Evolutionary conservation across 2,329 filamentous ascomycete genomes (phyloP).

Genomic region (Arthrobotrys megalospora): DNA sequence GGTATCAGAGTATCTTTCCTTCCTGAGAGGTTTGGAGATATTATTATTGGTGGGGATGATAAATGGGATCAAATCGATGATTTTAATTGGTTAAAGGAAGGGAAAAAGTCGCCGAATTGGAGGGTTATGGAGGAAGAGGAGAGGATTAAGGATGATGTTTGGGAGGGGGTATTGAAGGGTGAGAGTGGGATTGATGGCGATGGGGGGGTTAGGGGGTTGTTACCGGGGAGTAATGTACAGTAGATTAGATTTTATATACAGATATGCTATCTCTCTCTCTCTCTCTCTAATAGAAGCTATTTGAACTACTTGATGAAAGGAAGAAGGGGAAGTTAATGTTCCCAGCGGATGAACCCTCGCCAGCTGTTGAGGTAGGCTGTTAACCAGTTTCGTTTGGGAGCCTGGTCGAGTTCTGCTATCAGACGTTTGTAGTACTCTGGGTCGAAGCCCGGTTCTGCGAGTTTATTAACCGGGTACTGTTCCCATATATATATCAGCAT

Average conservation of each 20-base stretch:
- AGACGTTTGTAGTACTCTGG: constrained; percentile 77
- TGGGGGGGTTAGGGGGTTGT: background rate
- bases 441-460: constrained; percentile 75
- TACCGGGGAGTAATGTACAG: constrained; percentile 1
- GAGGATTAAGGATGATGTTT: constrained; percentile 75
- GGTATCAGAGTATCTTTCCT: constrained; percentile 84
- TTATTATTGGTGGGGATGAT: constrained; percentile 67
- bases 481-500: background rate
- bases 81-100: constrained; percentile 95
- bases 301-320: too few relatives aligned
- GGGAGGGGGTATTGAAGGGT: constrained; percentile 68
- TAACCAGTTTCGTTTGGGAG: constrained; percentile 73
- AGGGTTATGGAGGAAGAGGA: constrained; percentile 75
- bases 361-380: constrained; percentile 72
- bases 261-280: too few relatives aligned
- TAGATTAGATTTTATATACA: background rate
- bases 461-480: constrained; percentile 70
- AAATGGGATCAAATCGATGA: constrained; percentile 94
- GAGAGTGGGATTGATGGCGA: background rate
- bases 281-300: too few relatives aligned
- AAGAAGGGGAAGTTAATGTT: constrained; percentile 26
- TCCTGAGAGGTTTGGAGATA: constrained; percentile 76
- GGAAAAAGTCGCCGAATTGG: constrained; percentile 87
- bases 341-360: constrained; percentile 73
- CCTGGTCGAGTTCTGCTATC: constrained; percentile 75